A percentile compares a stretch with the other conserved stretches of the same genome.
These are phyloP conservation scores for Xylaria grammica DNA, from an alignment of 495 filamentous ascomycete species.

Conservation along the genomic window DNA sequence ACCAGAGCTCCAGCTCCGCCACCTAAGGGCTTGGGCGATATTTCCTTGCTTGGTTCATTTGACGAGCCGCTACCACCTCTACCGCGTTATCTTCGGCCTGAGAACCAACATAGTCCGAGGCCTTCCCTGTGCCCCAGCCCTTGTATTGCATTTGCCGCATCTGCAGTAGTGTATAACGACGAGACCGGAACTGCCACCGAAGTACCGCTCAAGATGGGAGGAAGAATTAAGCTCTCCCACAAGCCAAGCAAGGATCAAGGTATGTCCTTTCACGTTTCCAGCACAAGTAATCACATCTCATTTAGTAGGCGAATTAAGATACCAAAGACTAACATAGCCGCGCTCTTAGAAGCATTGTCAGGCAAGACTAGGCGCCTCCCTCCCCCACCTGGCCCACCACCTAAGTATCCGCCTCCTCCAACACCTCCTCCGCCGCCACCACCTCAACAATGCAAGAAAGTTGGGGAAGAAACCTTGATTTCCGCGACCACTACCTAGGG, in stretches of 20 bases:
- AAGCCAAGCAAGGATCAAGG: neutral
- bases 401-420: neutral
- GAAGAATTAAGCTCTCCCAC: neutral
- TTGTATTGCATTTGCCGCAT: neutral
- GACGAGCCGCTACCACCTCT: neutral
- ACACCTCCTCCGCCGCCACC: neutral
- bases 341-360: neutral
- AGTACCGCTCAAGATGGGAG: neutral
- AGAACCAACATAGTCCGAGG: neutral
- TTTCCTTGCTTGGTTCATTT: neutral
- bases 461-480: neutral
- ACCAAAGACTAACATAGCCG: neutral
- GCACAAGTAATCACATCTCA: neutral
- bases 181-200: neutral
- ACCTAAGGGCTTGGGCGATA: too few relatives aligned
- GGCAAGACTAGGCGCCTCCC: neutral
- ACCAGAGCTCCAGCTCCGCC: neutral
- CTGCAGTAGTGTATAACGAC: neutral
- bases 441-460: too few relatives aligned
- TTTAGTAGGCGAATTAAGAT: neutral
- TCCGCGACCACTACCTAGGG: constrained; percentile 2
- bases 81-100: neutral
- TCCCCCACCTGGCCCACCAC: constrained; percentile 5
- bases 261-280: neutral
- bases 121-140: too few relatives aligned